Percentiles rank a stretch among this genome's conserved stretches.
Evolutionary conservation across 1,284 basidiomycete genomes (phyloP).

Genomic region (Golubevia pallescens): DNA sequence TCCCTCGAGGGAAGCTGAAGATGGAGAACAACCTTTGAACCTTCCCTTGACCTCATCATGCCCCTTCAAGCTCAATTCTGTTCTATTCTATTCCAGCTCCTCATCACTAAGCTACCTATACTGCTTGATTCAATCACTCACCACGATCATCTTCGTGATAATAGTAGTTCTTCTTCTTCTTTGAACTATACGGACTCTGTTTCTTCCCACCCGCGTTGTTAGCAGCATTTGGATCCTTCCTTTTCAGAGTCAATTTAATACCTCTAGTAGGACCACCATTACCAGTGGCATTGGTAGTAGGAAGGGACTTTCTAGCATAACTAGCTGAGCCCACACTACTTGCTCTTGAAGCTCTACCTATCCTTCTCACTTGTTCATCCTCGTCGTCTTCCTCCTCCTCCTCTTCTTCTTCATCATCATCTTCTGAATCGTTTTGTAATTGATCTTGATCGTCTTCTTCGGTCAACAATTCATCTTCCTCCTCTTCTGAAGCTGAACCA

Average conservation of each 20-base stretch:
- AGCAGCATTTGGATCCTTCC: neutral
- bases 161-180: conserved; percentile 3
- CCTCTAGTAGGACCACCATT: neutral
- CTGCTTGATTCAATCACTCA: too few relatives aligned
- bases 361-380: neutral
- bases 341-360: neutral
- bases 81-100: neutral
- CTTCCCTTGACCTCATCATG: too few relatives aligned
- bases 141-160: too few relatives aligned
- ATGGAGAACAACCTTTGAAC: too few relatives aligned
- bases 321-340: neutral
- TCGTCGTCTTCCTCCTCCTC: neutral
- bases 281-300: neutral
- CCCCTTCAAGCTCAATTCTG: neutral
- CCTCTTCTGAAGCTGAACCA: neutral
- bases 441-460: conserved; percentile 1
- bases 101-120: neutral
- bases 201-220: neutral
- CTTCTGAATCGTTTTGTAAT: neutral
- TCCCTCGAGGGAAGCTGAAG: too few relatives aligned
- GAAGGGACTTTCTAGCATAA: neutral
- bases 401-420: conserved; percentile 1
- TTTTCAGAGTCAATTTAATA: neutral
- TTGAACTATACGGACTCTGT: neutral
- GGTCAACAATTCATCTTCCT: neutral